Percentiles rank a stretch among this genome's conserved stretches.
Conservation (phyloP, 2,329 filamentous ascomycete genomes). For the Trichophyton simii region DNA sequence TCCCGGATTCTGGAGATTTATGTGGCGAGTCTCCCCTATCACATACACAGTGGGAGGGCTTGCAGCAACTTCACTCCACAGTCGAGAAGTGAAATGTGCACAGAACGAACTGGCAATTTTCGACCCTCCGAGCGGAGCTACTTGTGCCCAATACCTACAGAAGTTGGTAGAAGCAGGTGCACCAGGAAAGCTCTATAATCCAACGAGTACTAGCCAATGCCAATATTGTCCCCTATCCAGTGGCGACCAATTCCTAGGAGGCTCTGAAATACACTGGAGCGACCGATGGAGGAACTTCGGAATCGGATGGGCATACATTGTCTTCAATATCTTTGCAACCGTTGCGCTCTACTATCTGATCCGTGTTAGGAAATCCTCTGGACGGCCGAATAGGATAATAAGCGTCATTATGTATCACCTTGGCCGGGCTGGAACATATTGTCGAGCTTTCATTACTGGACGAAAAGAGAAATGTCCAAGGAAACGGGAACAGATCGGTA, state of each 20-base stretch:
- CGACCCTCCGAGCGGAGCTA: constrained; percentile 44
- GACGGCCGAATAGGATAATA: constrained; percentile 10
- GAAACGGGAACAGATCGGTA: constrained; percentile 12
- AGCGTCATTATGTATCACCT: constrained; percentile 11
- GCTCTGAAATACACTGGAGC: constrained; percentile 41
- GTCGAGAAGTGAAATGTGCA: constrained; percentile 53
- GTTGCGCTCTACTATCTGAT: constrained; percentile 43
- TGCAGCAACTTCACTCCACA: constrained; percentile 56
- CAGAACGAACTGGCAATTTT: constrained; percentile 58
- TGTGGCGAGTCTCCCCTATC: constrained; percentile 72
- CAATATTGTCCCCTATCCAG: constrained; percentile 32
- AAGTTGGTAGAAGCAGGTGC: constrained; percentile 34
- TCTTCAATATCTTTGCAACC: constrained; percentile 47
- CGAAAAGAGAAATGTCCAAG: constrained; percentile 10
- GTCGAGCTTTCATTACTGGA: constrained; percentile 11
- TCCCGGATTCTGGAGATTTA: constrained; percentile 70
- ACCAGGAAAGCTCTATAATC: constrained; percentile 46
- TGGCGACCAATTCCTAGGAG: constrained; percentile 31
- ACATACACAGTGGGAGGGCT: constrained; percentile 68
- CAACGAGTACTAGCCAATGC: constrained; percentile 39
- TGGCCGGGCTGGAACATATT: constrained; percentile 5
- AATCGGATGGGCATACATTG: constrained; percentile 47
- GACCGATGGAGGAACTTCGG: constrained; percentile 59
- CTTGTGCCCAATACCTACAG: constrained; percentile 48
- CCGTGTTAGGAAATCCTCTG: constrained; percentile 18